phyloP scores from a whole-genome alignment of 1,139 yeast species.

The Hansenula anomala region DNA sequence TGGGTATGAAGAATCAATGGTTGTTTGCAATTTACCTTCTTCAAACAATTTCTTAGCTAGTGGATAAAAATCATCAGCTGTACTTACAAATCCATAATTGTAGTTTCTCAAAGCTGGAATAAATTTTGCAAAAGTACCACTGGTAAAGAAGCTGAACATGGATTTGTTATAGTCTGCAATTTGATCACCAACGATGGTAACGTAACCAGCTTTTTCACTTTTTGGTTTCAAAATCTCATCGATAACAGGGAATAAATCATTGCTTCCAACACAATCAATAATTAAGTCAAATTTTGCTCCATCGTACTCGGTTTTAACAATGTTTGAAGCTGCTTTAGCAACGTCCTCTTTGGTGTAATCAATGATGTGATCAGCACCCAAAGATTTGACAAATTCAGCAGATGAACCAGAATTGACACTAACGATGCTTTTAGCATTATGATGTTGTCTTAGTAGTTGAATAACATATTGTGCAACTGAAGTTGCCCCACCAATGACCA shows the following conservation, averaged over 20 bases:
- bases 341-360: slow-evolving; percentile 42
- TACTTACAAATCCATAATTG: slow-evolving; percentile 26
- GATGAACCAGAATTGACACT: slow-evolving; percentile 41
- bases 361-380: slow-evolving; percentile 50
- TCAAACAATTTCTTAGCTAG: slow-evolving; percentile 34
- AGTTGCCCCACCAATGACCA: slow-evolving; percentile 58
- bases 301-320: slow-evolving; percentile 28
- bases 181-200: slow-evolving; percentile 48
- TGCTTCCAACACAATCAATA: slow-evolving; percentile 43
- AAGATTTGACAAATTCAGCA: slow-evolving; percentile 33
- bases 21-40: slow-evolving; percentile 37
- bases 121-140: slow-evolving; percentile 43
- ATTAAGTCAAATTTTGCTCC: slow-evolving; percentile 42
- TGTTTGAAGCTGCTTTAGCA: slow-evolving; percentile 26
- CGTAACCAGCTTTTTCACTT: slow-evolving; percentile 35
- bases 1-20: slow-evolving; percentile 48
- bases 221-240: slow-evolving; percentile 36
- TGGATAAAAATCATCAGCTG: slow-evolving; percentile 25
- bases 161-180: slow-evolving; percentile 25
- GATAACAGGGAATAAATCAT: slow-evolving; percentile 31
- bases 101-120: slow-evolving; percentile 48
- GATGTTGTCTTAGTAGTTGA: slow-evolving; percentile 43
- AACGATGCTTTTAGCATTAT: slow-evolving; percentile 33
- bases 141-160: slow-evolving; percentile 5
- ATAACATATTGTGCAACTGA: slow-evolving; percentile 45